A percentile compares a stretch with the other conserved stretches of the same genome.
phyloP scores from a whole-genome alignment of 2,329 filamentous ascomycete species.

The Hansfordia pulvinata region DNA sequence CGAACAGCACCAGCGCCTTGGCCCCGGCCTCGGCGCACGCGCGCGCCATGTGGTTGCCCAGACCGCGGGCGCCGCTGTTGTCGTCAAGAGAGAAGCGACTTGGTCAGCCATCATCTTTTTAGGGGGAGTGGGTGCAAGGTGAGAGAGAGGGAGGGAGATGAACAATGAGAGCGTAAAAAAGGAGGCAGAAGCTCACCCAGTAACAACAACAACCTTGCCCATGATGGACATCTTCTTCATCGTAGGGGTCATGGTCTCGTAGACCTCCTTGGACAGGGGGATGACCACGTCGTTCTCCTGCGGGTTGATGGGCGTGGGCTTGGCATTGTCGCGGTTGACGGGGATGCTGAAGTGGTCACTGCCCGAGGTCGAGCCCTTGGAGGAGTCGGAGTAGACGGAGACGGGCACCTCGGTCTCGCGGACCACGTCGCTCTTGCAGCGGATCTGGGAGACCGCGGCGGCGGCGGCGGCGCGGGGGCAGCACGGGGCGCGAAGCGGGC shows the following conservation, averaged over 20 bases:
- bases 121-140: too few species aligned
- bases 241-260: conserved; percentile 44
- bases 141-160: too few species aligned
- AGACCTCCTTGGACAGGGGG: conserved; percentile 39
- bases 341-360: conserved; percentile 42
- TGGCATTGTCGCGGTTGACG: conserved; percentile 28
- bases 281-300: conserved; percentile 32
- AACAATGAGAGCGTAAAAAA: conserved; percentile 3
- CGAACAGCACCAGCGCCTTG: conserved; percentile 61
- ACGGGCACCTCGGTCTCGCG: conserved; percentile 44
- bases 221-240: conserved; percentile 56
- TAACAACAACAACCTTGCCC: conserved; percentile 59
- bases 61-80: conserved; percentile 55
- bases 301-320: conserved; percentile 26
- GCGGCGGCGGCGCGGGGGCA: conserved; percentile 16
- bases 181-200: conserved; percentile 37
- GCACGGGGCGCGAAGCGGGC: conserved; percentile 10
- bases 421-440: conserved; percentile 35
- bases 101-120: neutral
- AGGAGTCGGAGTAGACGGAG: conserved; percentile 34
- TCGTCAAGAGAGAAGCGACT: neutral
- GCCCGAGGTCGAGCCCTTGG: conserved; percentile 25
- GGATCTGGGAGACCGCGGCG: conserved; percentile 21
- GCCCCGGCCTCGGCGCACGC: conserved; percentile 66
- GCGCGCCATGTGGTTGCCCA: conserved; percentile 69